These are phyloP conservation scores for Chondrus crispus DNA, from an alignment of 23 red algal genomes.

Conservation along the genomic window DNA sequence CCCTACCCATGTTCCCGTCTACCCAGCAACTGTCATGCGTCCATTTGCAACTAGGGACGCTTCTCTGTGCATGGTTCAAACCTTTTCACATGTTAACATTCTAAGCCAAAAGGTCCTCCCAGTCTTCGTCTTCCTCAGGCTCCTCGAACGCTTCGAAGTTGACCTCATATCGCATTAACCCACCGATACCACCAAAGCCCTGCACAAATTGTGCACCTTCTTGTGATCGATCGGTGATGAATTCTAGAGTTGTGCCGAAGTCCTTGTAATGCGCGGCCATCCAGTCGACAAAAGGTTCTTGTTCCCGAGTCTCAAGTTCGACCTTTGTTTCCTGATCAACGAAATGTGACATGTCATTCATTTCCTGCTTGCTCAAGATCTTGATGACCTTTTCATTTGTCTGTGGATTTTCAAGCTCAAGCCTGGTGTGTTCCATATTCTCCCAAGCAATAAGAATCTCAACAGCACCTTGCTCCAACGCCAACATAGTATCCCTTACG, in stretches of 20 bases:
- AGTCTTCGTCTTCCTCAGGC: constrained; percentile 84
- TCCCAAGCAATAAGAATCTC: constrained; percentile 98
- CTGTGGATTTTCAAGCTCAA: constrained; percentile 90
- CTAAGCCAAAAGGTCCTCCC: constrained; percentile 58
- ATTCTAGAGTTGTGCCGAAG: constrained; percentile 87
- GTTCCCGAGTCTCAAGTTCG: constrained; percentile 82
- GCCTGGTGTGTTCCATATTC: constrained; percentile 87
- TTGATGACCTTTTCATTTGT: constrained; percentile 80
- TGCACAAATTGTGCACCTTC: constrained; percentile 97
- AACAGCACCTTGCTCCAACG: constrained; percentile 90
- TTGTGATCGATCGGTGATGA: constrained; percentile 88
- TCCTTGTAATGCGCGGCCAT: constrained; percentile 94
- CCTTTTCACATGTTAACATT: neutral
- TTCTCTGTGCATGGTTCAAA: no score
- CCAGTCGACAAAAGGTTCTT: constrained; percentile 94
- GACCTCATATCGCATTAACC: constrained; percentile 90
- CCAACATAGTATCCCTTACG: constrained; percentile 84
- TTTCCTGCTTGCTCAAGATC: constrained; percentile 79
- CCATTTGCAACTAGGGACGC: no score
- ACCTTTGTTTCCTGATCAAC: constrained; percentile 58
- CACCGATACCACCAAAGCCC: constrained; percentile 99
- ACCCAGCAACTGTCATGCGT: no score
- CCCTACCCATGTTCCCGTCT: neutral
- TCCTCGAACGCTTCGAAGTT: constrained; percentile 79
- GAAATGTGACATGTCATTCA: constrained; percentile 70